Evolutionary conservation across 208 protist species (phyloP), one percentile per base, ranked within the genome.

Genomic region (Entamoeba moshkovskii): DNA sequence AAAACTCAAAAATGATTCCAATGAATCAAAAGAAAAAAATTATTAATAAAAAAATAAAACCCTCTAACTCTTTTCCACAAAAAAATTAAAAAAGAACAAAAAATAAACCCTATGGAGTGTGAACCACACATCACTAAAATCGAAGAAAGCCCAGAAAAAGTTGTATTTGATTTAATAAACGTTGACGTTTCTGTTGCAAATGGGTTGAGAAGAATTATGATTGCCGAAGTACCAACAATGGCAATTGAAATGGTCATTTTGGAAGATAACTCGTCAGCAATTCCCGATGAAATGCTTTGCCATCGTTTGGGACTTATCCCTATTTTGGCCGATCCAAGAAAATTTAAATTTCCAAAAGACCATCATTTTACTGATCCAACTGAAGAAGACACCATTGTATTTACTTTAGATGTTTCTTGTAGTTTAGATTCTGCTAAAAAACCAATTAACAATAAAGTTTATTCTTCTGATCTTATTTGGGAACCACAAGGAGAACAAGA

Each of bases 201-300:
- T 94, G 96, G 97, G 22, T 96, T 99, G 29, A 97, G 98, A 22
- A 96, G 99, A 47, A 97, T 99, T 44, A 98, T 99, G 96, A 97
- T 99, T 38, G 97, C 98, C n/a, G 98, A 99, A 96, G 97, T 99
- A n/a, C 98, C 98, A 45, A 98, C 97, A 1, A 97, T 99, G 38
- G 98, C 98, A 45, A 98, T 99, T 47, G 98, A 99, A 95, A 95
- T 97, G 1, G 98, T 99, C 1, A 98, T 98, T 16, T 97, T 99
- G 46, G 91, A 96, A 18, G 66, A 95, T 13, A 97, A 97, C 93
- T 96, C 96, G n/a, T 98, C 98, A 6, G 97, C 99, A n/a, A 96
- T 99, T 29, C 96, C 97, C 6, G 99, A 99, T 95, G 98, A 99
- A 95, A 99, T 99, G 96, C 97, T 99, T 38, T 97, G 98, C 3